phyloP scores from a whole-genome alignment of 108 stramenopile species.

The Stephanodiscus triporus region DNA sequence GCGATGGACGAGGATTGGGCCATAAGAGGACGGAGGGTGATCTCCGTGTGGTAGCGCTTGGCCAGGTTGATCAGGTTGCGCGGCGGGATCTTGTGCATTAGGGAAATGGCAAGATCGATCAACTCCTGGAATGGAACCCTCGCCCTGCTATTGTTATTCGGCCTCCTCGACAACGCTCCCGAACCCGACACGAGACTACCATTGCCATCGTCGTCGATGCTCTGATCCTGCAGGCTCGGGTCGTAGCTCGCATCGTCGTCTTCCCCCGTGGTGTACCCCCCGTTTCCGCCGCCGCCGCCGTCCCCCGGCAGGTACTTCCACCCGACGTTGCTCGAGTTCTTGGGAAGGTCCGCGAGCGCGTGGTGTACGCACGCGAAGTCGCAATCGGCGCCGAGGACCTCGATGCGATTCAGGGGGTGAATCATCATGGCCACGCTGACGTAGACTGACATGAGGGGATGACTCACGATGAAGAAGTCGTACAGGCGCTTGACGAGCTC shows the following conservation, averaged over 20 bases:
- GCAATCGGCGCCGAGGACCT: slow-evolving; percentile 80
- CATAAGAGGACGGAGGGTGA: slow-evolving; percentile 45
- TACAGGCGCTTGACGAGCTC: slow-evolving; percentile 82
- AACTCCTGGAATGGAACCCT: slow-evolving; percentile 84
- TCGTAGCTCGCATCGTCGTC: slow-evolving; percentile 52
- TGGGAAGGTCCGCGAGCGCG: slow-evolving; percentile 70
- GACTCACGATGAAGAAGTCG: slow-evolving; percentile 86
- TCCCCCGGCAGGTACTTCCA: slow-evolving; percentile 62
- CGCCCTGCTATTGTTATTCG: slow-evolving; percentile 12
- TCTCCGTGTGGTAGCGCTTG: slow-evolving; percentile 51
- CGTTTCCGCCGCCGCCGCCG: not conserved
- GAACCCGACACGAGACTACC: slow-evolving; percentile 17
- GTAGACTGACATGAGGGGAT: slow-evolving; percentile 84
- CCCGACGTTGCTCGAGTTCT: slow-evolving; percentile 75
- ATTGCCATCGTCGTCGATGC: slow-evolving; percentile 35
- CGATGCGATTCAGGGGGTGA: slow-evolving; percentile 75
- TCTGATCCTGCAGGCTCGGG: slow-evolving; percentile 29
- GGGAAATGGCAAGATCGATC: slow-evolving; percentile 70
- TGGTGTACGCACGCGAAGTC: slow-evolving; percentile 90
- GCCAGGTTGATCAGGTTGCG: slow-evolving; percentile 66
- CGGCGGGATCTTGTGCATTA: slow-evolving; percentile 84
- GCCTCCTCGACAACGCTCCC: slow-evolving; percentile 12
- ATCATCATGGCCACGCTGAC: slow-evolving; percentile 84
- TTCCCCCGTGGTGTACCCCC: slow-evolving; percentile 62
- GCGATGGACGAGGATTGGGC: slow-evolving; percentile 54